A percentile compares a stretch with the other conserved stretches of the same genome.
These are phyloP conservation scores for Thelonectria discophora DNA, from an alignment of 2,329 filamentous ascomycete species.

Conservation along the genomic window DNA sequence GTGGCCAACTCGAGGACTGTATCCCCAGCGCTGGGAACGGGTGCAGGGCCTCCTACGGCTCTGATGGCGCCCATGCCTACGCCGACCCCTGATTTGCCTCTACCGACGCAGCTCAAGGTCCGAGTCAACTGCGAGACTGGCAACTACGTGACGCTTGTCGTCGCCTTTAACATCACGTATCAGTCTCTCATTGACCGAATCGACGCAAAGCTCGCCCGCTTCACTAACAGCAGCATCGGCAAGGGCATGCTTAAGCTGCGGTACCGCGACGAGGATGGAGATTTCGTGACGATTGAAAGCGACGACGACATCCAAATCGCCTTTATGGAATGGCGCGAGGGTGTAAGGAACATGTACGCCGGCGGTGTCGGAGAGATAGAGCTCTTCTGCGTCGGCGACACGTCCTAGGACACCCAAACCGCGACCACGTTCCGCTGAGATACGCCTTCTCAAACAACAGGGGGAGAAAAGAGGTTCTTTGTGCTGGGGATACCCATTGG, in stretches of 20 bases:
- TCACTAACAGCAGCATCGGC: constrained; percentile 84
- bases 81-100: constrained; percentile 59
- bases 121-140: constrained; percentile 89
- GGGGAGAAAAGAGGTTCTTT: constrained; percentile 35
- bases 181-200: constrained; percentile 94
- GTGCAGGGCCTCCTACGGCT: constrained; percentile 38
- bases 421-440: constrained; percentile 20
- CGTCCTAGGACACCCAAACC: constrained; percentile 32
- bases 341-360: constrained; percentile 61
- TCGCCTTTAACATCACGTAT: constrained; percentile 93
- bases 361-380: constrained; percentile 89
- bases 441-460: constrained; percentile 15
- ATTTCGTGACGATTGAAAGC: constrained; percentile 91
- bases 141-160: constrained; percentile 94
- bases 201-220: constrained; percentile 90
- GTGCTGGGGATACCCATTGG: constrained; percentile 42
- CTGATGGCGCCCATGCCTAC: constrained; percentile 36
- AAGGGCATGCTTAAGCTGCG: constrained; percentile 85
- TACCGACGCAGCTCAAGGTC: constrained; percentile 86
- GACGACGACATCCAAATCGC: constrained; percentile 97
- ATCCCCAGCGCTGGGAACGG: constrained; percentile 57
- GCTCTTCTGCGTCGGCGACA: constrained; percentile 76
- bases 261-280: constrained; percentile 91
- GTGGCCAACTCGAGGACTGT: constrained; percentile 54
- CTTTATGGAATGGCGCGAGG: constrained; percentile 92